Evolutionary conservation across 495 filamentous ascomycete species (phyloP).

Genomic region (Penicillium herquei): DNA sequence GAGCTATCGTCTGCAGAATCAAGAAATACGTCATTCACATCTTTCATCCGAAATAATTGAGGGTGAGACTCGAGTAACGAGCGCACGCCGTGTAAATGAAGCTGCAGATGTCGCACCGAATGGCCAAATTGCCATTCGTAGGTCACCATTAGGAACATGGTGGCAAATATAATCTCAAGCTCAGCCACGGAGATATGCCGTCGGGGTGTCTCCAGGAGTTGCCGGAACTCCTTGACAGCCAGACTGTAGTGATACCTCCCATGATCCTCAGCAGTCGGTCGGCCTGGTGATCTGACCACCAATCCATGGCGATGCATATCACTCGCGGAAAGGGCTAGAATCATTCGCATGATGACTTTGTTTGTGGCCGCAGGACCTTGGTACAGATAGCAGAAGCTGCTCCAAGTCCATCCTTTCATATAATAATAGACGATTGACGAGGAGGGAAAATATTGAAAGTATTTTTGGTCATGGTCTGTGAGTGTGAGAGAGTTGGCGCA

Average conservation of each 20-base stretch:
- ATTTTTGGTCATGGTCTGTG: slow-evolving; percentile 35
- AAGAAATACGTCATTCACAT: slow-evolving; percentile 35
- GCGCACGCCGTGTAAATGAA: slow-evolving; percentile 42
- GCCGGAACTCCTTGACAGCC: slow-evolving; percentile 44
- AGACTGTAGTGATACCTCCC: slow-evolving; percentile 42
- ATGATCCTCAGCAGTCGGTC: slow-evolving; percentile 37
- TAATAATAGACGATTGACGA: slow-evolving; percentile 43
- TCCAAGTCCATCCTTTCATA: slow-evolving; percentile 46
- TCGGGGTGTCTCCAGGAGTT: slow-evolving; percentile 35
- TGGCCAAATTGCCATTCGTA: slow-evolving; percentile 47
- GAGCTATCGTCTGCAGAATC: slow-evolving; percentile 15
- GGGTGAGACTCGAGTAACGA: slow-evolving; percentile 41
- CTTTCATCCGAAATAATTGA: slow-evolving; percentile 34
- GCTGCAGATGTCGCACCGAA: slow-evolving; percentile 39
- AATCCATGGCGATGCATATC: slow-evolving; percentile 43
- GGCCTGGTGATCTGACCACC: slow-evolving; percentile 26
- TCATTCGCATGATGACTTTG: slow-evolving; percentile 47
- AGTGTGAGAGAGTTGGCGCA: slow-evolving; percentile 40
- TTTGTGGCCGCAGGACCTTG: slow-evolving; percentile 36
- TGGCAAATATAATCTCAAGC: slow-evolving; percentile 40
- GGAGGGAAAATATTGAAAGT: slow-evolving; percentile 44
- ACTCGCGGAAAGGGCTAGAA: slow-evolving; percentile 38
- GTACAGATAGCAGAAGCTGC: slow-evolving; percentile 41
- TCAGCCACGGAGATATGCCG: slow-evolving; percentile 28
- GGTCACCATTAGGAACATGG: slow-evolving; percentile 42